Conservation (phyloP, 495 filamentous ascomycete genomes). For the Halenospora varia region DNA sequence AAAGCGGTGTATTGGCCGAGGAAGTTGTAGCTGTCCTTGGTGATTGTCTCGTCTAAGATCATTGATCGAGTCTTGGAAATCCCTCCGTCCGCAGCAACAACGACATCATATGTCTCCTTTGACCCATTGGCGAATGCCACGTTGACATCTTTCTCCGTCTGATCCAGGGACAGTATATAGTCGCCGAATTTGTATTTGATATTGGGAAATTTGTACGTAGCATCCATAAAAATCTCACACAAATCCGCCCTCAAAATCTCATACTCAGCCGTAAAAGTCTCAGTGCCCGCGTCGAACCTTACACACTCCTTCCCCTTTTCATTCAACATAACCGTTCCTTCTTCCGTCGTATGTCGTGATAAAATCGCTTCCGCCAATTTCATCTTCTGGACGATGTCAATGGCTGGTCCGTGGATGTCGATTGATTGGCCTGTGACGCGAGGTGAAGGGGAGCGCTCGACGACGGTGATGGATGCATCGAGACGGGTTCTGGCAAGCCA, state of each 20-base stretch:
- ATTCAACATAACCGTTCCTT: constrained; percentile 25
- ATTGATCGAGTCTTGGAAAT: constrained; percentile 44
- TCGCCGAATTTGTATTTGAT: background rate
- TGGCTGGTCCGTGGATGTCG: constrained; percentile 33
- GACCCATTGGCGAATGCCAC: constrained; percentile 24
- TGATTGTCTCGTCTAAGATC: constrained; percentile 34
- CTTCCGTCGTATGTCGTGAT: constrained; percentile 19
- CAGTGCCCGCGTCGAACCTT: constrained; percentile 21
- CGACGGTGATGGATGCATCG: constrained; percentile 43
- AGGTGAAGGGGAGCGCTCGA: constrained; percentile 34
- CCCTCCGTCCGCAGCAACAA: constrained; percentile 45
- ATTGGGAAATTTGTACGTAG: background rate
- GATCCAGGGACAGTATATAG: constrained; percentile 16
- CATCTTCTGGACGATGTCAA: constrained; percentile 32
- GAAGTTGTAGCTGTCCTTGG: constrained; percentile 32
- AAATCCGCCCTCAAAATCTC: constrained; percentile 8
- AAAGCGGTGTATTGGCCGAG: constrained; percentile 36
- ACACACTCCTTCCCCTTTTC: constrained; percentile 29
- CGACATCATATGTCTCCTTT: constrained; percentile 39
- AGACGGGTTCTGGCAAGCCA: constrained; percentile 41
- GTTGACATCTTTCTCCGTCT: constrained; percentile 19
- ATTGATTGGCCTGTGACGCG: constrained; percentile 31
- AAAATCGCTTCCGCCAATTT: constrained; percentile 26
- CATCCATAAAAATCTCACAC: background rate
- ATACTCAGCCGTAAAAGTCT: constrained; percentile 24